Percentiles rank a stretch among this genome's conserved stretches.
phyloP scores from a whole-genome alignment of 2,329 filamentous ascomycete genomes.

The Paecilomyces formosus region DNA sequence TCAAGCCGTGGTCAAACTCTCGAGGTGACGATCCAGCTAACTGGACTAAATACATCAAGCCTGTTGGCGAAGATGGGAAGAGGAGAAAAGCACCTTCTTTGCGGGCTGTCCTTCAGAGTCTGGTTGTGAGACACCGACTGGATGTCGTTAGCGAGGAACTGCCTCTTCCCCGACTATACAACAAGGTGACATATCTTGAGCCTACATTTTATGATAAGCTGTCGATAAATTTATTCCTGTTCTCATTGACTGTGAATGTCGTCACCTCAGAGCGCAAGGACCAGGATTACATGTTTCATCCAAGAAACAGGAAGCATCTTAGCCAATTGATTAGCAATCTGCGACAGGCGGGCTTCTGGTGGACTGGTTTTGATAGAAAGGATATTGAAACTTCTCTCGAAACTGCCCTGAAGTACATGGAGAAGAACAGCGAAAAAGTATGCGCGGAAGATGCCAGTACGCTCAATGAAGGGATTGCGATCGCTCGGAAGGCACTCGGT shows the following conservation, averaged over 20 bases:
- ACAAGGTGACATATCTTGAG: conserved; percentile 65
- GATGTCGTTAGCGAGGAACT: conserved; percentile 61
- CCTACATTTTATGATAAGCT: conserved; percentile 80
- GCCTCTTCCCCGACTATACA: conserved; percentile 61
- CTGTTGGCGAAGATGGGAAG: conserved; percentile 49
- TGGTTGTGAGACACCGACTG: conserved; percentile 74
- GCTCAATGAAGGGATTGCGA: conserved; percentile 57
- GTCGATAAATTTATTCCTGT: conserved; percentile 75
- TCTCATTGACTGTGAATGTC: conserved; percentile 77
- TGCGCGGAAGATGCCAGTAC: conserved; percentile 52
- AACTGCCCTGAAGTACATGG: conserved; percentile 60
- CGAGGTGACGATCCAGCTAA: conserved; percentile 52
- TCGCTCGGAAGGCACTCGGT: conserved; percentile 52
- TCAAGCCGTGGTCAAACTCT: conserved; percentile 70
- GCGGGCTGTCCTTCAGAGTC: conserved; percentile 60
- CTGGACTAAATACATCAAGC: conserved; percentile 68
- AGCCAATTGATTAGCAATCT: conserved; percentile 67
- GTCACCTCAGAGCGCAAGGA: conserved; percentile 81
- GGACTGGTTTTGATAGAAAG: conserved; percentile 61
- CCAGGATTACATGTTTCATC: conserved; percentile 82
- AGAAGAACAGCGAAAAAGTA: conserved; percentile 53
- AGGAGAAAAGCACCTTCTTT: conserved; percentile 43
- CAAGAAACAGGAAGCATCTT: conserved; percentile 60
- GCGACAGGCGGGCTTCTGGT: conserved; percentile 79
- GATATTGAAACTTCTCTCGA: conserved; percentile 60